These are phyloP conservation scores for Amanita rimosa DNA, from an alignment of 768 basidiomycete species.

Conservation along the genomic window DNA sequence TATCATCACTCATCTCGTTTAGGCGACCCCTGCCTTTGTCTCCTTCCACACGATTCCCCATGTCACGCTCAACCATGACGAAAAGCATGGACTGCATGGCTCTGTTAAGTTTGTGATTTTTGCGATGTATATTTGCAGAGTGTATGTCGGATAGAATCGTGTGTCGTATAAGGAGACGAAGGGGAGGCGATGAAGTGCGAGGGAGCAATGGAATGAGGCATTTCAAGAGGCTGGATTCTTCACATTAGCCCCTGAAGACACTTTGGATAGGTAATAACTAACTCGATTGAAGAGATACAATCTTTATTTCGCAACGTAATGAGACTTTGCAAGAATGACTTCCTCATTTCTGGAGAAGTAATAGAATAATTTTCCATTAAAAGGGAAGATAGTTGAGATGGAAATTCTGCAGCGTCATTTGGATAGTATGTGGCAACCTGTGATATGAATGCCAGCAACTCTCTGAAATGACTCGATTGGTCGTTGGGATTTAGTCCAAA, in stretches of 20 bases:
- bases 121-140: conserved; percentile 77
- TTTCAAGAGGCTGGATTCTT: conserved; percentile 58
- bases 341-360: conserved; percentile 72
- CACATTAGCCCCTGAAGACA: neutral
- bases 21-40: conserved; percentile 69
- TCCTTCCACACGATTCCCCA: conserved; percentile 70
- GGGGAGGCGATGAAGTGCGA: conserved; percentile 76
- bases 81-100: conserved; percentile 95
- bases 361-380: conserved; percentile 70
- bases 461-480: conserved; percentile 74
- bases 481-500: conserved; percentile 77
- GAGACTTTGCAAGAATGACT: conserved; percentile 78
- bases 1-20: conserved; percentile 30
- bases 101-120: conserved; percentile 93
- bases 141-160: conserved; percentile 92
- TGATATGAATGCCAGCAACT: conserved; percentile 84
- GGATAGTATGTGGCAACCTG: conserved; percentile 96
- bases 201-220: conserved; percentile 92
- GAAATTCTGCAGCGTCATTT: conserved; percentile 78
- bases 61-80: conserved; percentile 89
- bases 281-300: conserved; percentile 90
- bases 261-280: conserved; percentile 17
- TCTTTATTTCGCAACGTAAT: conserved; percentile 91
- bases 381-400: conserved; percentile 65
- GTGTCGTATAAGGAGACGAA: conserved; percentile 80